Evolutionary conservation across 2,329 filamentous ascomycete species (phyloP).

Genomic region (Penicillium sp.): DNA sequence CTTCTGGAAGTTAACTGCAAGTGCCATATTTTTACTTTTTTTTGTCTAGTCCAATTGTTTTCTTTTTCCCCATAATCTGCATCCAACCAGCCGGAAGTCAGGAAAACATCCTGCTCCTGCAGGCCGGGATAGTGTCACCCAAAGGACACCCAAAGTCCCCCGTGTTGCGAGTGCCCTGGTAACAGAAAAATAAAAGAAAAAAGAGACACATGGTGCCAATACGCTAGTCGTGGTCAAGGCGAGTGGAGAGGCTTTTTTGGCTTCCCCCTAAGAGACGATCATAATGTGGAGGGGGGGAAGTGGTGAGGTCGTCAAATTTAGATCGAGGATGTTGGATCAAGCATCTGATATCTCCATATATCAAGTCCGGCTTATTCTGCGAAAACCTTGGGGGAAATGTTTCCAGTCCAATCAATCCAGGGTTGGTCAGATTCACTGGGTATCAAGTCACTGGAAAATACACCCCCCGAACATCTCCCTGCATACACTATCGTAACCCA

Average conservation of each 20-base stretch:
- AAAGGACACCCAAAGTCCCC: constrained; percentile 13
- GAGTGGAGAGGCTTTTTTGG: background rate
- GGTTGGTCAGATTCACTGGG: constrained; percentile 13
- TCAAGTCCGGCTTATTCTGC: constrained; percentile 13
- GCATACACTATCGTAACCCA: constrained; percentile 13
- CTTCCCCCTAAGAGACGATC: constrained; percentile 15
- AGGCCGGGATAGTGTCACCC: constrained; percentile 20
- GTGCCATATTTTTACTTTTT: constrained; percentile 1
- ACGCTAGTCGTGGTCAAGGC: background rate
- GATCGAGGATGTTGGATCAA: constrained; percentile 24
- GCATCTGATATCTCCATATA: constrained; percentile 26
- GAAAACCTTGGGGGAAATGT: constrained; percentile 19
- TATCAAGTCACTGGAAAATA: constrained; percentile 18
- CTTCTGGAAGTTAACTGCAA: constrained; percentile 16
- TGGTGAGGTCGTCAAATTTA: background rate
- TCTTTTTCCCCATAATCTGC: constrained; percentile 12
- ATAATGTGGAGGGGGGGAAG: background rate
- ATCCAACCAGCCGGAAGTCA: constrained; percentile 18
- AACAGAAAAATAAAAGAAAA: constrained; percentile 8
- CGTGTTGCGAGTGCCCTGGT: constrained; percentile 5
- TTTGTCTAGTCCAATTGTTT: constrained; percentile 10
- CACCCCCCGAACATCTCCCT: constrained; percentile 16
- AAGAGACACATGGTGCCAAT: background rate
- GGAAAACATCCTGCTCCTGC: constrained; percentile 15
- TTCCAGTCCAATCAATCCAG: constrained; percentile 31